Evolutionary conservation across 768 basidiomycete species (phyloP), one percentile per base, ranked within the genome.

Genomic region (Gloeophyllum trabeum): DNA sequence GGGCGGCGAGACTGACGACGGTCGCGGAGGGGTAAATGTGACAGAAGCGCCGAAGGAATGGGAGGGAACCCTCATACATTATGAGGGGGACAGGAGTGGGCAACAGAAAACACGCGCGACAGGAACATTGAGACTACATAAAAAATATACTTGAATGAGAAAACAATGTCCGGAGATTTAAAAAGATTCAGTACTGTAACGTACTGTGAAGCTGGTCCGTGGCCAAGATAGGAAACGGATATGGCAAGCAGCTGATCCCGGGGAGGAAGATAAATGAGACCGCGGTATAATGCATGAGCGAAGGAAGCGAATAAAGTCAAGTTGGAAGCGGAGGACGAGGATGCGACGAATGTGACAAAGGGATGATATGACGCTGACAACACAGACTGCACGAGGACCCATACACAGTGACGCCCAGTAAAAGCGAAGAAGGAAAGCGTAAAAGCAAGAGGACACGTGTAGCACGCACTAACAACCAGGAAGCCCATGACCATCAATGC

Each of bases 401-500:
- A 32, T 10, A 10, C 10, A 32, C 10, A 10, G 16, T 32, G 28
- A 32, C 10, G 28, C 28, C 28, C 28, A 16, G 10, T 10, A 10
- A 32, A 32, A 32, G 28, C 10, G 28, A 32, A 32, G 16, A 32
- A 32, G 16, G 10, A 32, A 32, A 32, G n/a, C n/a, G n/a, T n/a
- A n/a, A n/a, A n/a, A n/a, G n/a, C n/a, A n/a, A n/a, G n/a, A n/a
- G n/a, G n/a, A n/a, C n/a, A n/a, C n/a, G n/a, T n/a, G n/a, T n/a
- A n/a, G n/a, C n/a, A n/a, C n/a, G n/a, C n/a, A n/a, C n/a, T n/a
- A n/a, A n/a, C n/a, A n/a, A n/a, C n/a, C n/a, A n/a, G n/a, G n/a
- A n/a, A n/a, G n/a, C n/a, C n/a, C n/a, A n/a, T n/a, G n/a, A n/a
- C 10, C 10, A 16, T 32, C 16, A 63, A 49, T 51, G 60, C 49